Evolutionary conservation across 768 basidiomycete species (phyloP), one percentile per base, ranked within the genome.

Genomic region (Tulasnella sp.): DNA sequence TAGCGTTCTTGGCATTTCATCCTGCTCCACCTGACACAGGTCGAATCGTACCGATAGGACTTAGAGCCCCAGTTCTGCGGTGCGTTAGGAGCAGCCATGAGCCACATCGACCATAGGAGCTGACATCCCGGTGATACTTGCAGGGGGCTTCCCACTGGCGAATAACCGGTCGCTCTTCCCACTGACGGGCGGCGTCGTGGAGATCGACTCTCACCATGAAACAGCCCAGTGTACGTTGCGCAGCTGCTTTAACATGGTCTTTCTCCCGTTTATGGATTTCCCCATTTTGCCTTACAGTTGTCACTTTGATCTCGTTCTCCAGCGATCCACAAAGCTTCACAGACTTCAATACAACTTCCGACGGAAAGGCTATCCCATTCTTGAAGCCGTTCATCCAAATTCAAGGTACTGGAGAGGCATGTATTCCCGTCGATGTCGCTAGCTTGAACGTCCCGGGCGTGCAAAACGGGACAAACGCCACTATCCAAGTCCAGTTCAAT

Each of bases 141-240:
- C 4, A 64, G 58, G 58, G 15, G 58, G 31, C 58, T 64, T 64
- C 58, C 25, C 58, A 34, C 22, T 87, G 5, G 83, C 85, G n/a
- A 76, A 83, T 19, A 89, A 88, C 77, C 88, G 94, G 42, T 89
- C 88, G 11, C 82, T 83, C 5, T 96, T 94, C 83, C 93, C 94
- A 2, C 82, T 95, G 34, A 86, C 81, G 40, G 78, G 85, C 45
- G 91, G 89, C 11, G 84, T 91, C 80, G 85, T 92, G 81, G 84
- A 85, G 58, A 81, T 92, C 78, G 88, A 88, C 82, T 90, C 89
- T 37, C 89, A 90, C 79, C 92, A 94, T 80, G 83, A 88, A 0
- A 79, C 79, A 7, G 92, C 91, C 87, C 87, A 85, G 11, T 82
- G 91, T 91, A 79, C 78, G 85, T 81, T 69, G 71, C 76, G 29